These are phyloP conservation scores for Neospermospora avenae DNA, from an alignment of 2,329 filamentous ascomycete genomes.

Conservation along the genomic window DNA sequence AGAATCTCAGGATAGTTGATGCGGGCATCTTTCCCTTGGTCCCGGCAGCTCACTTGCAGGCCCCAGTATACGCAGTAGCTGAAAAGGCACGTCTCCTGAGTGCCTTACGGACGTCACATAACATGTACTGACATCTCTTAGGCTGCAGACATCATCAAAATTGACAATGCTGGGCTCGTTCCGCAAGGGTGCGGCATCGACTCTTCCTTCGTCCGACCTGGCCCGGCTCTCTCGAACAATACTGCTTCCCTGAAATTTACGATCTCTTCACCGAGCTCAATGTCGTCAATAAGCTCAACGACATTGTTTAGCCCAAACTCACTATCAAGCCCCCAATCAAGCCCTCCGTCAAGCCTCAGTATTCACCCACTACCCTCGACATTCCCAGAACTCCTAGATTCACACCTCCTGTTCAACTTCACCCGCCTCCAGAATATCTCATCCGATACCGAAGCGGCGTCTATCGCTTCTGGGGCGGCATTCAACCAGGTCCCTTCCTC, in stretches of 20 bases:
- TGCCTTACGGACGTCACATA: neutral
- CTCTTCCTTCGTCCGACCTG: constrained; percentile 6
- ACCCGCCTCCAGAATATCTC: neutral
- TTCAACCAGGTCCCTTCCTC: neutral
- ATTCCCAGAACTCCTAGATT: constrained; percentile 11
- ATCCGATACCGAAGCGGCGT: neutral
- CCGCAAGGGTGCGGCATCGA: constrained; percentile 13
- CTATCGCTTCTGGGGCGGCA: neutral
- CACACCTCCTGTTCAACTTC: neutral
- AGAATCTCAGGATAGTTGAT: constrained; percentile 29
- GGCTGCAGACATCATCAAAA: constrained; percentile 30
- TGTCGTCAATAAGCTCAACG: no score
- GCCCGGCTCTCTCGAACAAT: constrained; percentile 6
- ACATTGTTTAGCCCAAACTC: no score
- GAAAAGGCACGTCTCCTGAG: constrained; percentile 22
- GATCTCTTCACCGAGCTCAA: neutral
- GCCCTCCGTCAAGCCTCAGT: neutral
- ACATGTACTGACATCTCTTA: constrained; percentile 3
- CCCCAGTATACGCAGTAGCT: constrained; percentile 27
- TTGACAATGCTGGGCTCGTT: constrained; percentile 18
- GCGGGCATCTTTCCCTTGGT: constrained; percentile 28
- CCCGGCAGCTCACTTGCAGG: constrained; percentile 24
- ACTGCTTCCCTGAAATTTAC: neutral
- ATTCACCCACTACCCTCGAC: constrained; percentile 2
- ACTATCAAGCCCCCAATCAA: no score